Base-by-base conservation (phyloP, 345 rosid genomes). In the Camelina hispida region DNA sequence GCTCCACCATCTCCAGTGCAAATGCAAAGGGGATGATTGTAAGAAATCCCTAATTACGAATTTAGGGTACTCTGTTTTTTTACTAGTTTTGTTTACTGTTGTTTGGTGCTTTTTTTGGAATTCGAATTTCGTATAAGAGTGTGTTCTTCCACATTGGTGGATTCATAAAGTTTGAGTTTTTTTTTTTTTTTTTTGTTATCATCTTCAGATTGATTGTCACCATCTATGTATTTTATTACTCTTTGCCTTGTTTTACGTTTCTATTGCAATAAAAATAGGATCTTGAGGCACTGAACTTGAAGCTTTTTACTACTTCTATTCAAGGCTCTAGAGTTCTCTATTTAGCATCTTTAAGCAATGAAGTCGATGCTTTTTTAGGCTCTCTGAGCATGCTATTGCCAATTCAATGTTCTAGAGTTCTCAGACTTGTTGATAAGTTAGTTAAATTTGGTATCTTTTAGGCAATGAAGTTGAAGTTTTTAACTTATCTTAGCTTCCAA, bases 1-100 rank as follows among this genome's bases (percentile, higher is more conserved):
- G 75, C 87, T 28, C 85, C 89, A 3, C 79, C 91, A 3, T 0
- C 66, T 34, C 43, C 78, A 53, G 2, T 23, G 65, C 79, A 66
- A 72, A 72, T 23, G 65, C 79, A 66, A 72, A 72, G 67, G 51
- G 76, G 72, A 22, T 1, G 72, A 22, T 1, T 63, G 48, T 77
- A 55, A 16, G 37, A 4, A 46, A 44, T 47, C 30, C 66, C 30
- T 64, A 56, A 4, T 23, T 59, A 15, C 40, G 57, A 30, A 35
- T 35, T 64, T 4, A 23, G 59, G 75, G 59, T 62, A 17, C 5
- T 66, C 6, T 60, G 62, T 56, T 38, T 23, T 11, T 25, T 25
- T 1, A 30, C 8, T 7, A 18, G 79, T 37, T 37, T 25, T 18
- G 8, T 9, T 44, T 74, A 35, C 28, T 66, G 42, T 53, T 22